Base-by-base conservation (phyloP, 805 yeast species). In the Crinitomyces ghanaensis region DNA sequence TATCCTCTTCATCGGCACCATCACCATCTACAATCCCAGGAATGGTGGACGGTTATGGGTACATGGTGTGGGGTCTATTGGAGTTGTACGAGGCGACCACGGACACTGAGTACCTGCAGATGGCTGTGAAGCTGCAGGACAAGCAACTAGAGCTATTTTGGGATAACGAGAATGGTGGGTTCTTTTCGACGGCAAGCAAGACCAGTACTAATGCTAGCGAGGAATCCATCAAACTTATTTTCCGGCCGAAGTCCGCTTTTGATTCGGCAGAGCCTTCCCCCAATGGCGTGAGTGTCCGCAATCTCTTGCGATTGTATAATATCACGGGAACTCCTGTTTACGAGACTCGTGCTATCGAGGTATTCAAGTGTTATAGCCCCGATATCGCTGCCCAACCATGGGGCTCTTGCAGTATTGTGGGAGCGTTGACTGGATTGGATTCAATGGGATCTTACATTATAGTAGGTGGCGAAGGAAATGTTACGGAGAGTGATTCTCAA, bases 211-310 rank as follows among this genome's bases (percentile, higher is more conserved):
- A n/a, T n/a, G n/a, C n/a, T n/a, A 44, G 37, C 18, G 21, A 37
- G 19, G 34, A 38, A 7, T 21, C 15, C 12, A 14, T 7, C 17
- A 27, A 26, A 13, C 45, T 56, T 15, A 43, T 53, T 13, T 42
- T 53, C 41, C 43, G 61, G n/a, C 57, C 61, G 28, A 58, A 59
- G 42, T 37, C 41, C 31, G 56, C 52, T 11, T 52, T 51, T 25
- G 65, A 60, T 33, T 35, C 52, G 14, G 57, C 58, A 2, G 62
- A 55, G 39, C 65, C 65, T 2, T 49, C 57, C 19, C 43, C 60
- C 14, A 56, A 60, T 32, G 58, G 59, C 9, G 43, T 59, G 0
- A 46, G 63, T 0, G 48, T 51, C 3, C 19, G 26, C 18, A 60
- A 60, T 34, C 43, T 60, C 17, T 35, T 28, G 30, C 37, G 57